Base-by-base conservation (phyloP, 2,329 filamentous ascomycete species). In the Penicillium oxalicum region DNA sequence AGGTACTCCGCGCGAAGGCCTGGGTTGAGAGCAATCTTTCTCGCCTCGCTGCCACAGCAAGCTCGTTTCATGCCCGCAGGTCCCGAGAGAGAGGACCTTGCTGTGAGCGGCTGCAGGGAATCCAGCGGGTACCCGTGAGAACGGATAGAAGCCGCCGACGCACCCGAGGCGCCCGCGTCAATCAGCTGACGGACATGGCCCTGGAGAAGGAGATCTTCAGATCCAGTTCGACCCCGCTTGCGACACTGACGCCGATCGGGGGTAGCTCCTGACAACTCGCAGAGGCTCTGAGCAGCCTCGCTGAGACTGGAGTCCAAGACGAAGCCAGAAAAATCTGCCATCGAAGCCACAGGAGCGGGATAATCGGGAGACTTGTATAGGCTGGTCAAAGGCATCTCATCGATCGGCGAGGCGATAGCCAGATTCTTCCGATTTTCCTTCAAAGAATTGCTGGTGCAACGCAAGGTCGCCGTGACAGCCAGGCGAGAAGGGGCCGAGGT, bases 281-380 rank as follows among this genome's bases (percentile, higher is more conserved):
- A 72, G 26, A 72, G 60, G 37, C 70, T 69, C 52, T 66, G 69
- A 18, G 70, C 70, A 3, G 70, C 70, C 54, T 71, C 69, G 29
- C 64, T 60, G 50, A 68, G 27, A 62, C 55, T 43, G 36, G 63
- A 61, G 38, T 61, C 60, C 51, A 71, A 40, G 9, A 66, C 62
- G 37, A 67, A 70, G 41, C 58, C 59, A 29, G 68, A 64, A 25
- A 71, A 48, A 49, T 71, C 68, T 5, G 68, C 61, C 13, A 57
- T 58, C 29, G 55, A 53, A 39, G 53, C 57, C 34, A 57, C 52
- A 9, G 53, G 42, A 13, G 53, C 59, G 9, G 58, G 41, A 44
- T 66, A 68, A 38, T 68, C 66, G 2, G 68, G 68, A 4, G 69
- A 71, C 37, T 54, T 59, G 54, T 64, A 70, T 38, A 68, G 49